Conservation (phyloP, 2,329 filamentous ascomycete genomes). For the Colletotrichum graminicola region DNA sequence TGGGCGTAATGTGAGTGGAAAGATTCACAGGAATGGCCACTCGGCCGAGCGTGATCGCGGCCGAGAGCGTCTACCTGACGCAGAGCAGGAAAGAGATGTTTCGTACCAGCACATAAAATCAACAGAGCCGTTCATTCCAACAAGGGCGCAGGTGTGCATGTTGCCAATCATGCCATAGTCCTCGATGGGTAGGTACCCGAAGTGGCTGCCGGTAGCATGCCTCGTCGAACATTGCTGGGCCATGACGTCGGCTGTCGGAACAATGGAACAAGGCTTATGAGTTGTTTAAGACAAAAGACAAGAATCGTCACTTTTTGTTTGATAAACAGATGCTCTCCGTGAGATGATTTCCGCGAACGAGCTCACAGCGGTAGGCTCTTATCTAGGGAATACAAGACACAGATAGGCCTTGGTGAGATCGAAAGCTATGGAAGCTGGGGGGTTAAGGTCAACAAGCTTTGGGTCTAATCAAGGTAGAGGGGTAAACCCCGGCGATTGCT, state of each 20-base stretch:
- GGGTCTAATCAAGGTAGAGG: not conserved
- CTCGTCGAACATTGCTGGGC: constrained; percentile 50
- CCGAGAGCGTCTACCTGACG: not conserved
- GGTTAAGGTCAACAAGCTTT: constrained; percentile 29
- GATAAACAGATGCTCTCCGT: not conserved
- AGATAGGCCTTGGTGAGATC: constrained; percentile 6
- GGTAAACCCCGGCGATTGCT: constrained; percentile 29
- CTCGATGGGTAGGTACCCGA: constrained; percentile 73
- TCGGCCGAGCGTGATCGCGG: constrained; percentile 4
- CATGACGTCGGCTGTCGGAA: constrained; percentile 46
- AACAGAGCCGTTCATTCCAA: constrained; percentile 79
- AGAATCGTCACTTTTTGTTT: not conserved
- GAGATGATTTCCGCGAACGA: not conserved
- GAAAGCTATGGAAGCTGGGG: constrained; percentile 37
- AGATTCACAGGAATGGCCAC: not conserved
- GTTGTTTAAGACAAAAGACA: not conserved
- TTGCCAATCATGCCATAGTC: constrained; percentile 86
- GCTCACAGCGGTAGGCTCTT: not conserved
- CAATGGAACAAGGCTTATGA: not conserved
- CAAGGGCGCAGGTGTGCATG: constrained; percentile 82
- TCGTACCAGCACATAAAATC: constrained; percentile 83
- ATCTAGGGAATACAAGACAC: not conserved
- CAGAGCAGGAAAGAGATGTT: not conserved
- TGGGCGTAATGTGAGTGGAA: not conserved
- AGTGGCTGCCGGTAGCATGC: constrained; percentile 49